Conservation (phyloP, 495 filamentous ascomycete genomes). For the Bombardia bombarda region DNA sequence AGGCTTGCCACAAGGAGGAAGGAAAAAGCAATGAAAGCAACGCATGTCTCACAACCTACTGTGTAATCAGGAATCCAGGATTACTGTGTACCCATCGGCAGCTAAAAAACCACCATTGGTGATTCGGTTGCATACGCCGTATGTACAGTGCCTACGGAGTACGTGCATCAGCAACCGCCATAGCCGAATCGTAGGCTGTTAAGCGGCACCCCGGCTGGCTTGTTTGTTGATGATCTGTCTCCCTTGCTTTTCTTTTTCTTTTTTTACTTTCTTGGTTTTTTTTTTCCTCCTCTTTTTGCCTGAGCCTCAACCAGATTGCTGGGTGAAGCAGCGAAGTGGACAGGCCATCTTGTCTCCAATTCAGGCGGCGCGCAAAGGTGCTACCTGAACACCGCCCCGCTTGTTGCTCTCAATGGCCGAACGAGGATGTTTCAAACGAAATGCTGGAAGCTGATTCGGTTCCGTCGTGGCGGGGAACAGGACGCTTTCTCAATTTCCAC, state of each 20-base stretch:
- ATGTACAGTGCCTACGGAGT: background rate
- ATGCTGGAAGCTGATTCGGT: constrained; percentile 2
- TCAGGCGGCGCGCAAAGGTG: background rate
- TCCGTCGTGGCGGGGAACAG: constrained; percentile 2
- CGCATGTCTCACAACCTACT: background rate
- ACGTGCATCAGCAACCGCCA: background rate
- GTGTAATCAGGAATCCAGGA: background rate
- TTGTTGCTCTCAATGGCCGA: background rate
- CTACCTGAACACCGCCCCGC: too few species aligned
- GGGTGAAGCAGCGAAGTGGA: background rate
- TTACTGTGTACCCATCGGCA: background rate
- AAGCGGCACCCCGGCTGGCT: too few species aligned
- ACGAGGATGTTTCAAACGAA: background rate
- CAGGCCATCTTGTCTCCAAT: background rate
- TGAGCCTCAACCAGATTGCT: too few species aligned
- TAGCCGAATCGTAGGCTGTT: background rate
- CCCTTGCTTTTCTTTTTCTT: too few species aligned
- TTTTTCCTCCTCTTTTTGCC: too few species aligned
- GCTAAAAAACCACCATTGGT: too few species aligned
- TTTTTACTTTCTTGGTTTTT: too few species aligned
- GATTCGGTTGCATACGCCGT: too few species aligned
- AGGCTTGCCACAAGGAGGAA: background rate
- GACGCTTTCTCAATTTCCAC: too few species aligned
- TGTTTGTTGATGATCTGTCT: too few species aligned
- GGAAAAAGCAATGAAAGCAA: constrained; percentile 2